These are phyloP conservation scores for Stagonosporopsis vannaccii DNA, from an alignment of 2,329 filamentous ascomycete species.

Conservation along the genomic window DNA sequence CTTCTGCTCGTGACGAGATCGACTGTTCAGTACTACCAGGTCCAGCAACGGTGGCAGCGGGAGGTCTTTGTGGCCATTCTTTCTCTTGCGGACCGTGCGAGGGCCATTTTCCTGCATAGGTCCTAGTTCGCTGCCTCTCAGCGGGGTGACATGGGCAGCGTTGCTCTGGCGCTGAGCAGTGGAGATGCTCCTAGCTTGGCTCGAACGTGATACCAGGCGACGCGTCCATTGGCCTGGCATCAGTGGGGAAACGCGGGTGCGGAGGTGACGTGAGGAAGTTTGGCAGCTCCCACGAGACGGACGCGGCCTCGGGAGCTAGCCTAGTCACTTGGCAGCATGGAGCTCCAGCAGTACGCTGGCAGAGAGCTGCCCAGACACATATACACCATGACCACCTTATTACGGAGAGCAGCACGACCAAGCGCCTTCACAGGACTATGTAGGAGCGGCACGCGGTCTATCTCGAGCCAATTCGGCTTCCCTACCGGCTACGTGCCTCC, in stretches of 20 bases:
- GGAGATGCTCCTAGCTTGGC: constrained; percentile 18
- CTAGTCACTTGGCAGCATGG: constrained; percentile 22
- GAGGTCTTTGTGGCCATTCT: constrained; percentile 46
- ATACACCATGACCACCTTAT: constrained; percentile 43
- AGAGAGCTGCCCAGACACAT: constrained; percentile 12
- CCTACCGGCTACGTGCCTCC: constrained; percentile 25
- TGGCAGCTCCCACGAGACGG: constrained; percentile 16
- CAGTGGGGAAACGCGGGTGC: constrained; percentile 17
- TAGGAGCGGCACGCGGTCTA: constrained; percentile 30
- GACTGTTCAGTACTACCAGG: constrained; percentile 48
- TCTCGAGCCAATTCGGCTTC: constrained; percentile 38
- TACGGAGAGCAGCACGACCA: constrained; percentile 36
- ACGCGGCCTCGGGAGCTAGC: constrained; percentile 30
- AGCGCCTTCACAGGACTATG: constrained; percentile 13
- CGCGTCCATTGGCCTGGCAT: constrained; percentile 39
- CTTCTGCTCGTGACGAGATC: constrained; percentile 49
- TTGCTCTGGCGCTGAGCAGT: constrained; percentile 22
- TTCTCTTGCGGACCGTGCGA: constrained; percentile 42
- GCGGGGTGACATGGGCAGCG: constrained; percentile 7
- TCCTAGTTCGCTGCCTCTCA: constrained; percentile 36
- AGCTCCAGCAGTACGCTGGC: constrained; percentile 18
- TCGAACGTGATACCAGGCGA: constrained; percentile 28
- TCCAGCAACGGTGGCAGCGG: constrained; percentile 60
- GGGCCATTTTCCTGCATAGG: constrained; percentile 42
- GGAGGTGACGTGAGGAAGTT: constrained; percentile 7